Conservation (phyloP, 306 rosid species). For the Citrullus mucosospermus region DNA sequence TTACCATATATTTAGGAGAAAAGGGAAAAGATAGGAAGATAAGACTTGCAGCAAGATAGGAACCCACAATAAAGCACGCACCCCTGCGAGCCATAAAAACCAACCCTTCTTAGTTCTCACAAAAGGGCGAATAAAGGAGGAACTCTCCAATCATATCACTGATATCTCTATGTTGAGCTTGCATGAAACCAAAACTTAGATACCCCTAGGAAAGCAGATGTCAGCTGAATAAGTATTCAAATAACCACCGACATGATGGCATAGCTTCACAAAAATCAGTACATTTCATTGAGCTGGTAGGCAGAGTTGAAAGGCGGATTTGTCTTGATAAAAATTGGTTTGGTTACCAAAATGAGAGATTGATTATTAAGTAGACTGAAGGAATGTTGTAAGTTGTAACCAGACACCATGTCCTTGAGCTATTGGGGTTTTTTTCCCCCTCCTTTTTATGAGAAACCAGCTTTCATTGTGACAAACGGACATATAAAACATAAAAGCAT, state of each 20-base stretch:
- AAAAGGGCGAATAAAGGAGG: too few relatives aligned
- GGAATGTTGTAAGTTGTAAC: too few relatives aligned
- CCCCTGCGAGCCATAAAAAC: too few relatives aligned
- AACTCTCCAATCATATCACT: too few relatives aligned
- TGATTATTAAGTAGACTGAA: neutral
- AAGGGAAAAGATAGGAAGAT: neutral
- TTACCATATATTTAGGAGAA: neutral
- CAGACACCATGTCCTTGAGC: too few relatives aligned
- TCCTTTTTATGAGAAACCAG: too few relatives aligned
- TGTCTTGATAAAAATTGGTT: neutral
- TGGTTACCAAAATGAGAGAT: neutral
- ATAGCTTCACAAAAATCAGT: neutral
- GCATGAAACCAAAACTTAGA: neutral
- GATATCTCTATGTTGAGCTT: too few relatives aligned
- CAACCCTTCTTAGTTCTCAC: too few relatives aligned
- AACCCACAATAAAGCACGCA: too few relatives aligned
- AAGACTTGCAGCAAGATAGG: neutral
- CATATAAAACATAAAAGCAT: too few relatives aligned
- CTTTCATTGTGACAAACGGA: too few relatives aligned
- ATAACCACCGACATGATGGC: neutral
- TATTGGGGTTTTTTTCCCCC: too few relatives aligned
- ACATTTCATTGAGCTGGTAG: neutral
- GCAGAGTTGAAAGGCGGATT: neutral
- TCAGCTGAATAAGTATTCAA: neutral
- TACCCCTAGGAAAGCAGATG: neutral